phyloP scores from a whole-genome alignment of 1,139 yeast genomes.

The Candida tetrigidarum region DNA sequence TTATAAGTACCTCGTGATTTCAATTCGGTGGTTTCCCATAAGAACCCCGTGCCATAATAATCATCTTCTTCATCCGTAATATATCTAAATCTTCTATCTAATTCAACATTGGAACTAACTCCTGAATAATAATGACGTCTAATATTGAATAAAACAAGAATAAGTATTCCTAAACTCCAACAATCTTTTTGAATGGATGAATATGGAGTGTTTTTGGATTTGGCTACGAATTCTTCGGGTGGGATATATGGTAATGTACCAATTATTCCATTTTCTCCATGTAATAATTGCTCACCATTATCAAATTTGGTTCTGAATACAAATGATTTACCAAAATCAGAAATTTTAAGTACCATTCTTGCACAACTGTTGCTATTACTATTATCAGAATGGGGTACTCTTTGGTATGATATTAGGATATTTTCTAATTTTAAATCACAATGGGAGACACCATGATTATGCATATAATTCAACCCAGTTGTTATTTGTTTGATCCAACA shows the following conservation, averaged over 20 bases:
- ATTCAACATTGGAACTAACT: constrained; percentile 13
- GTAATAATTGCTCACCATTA: constrained; percentile 53
- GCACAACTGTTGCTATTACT: constrained; percentile 6
- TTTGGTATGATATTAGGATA: constrained; percentile 39
- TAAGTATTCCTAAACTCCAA: constrained; percentile 70
- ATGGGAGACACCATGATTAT: constrained; percentile 75
- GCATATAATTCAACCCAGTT: constrained; percentile 68
- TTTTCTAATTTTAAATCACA: constrained; percentile 77
- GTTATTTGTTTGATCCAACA: constrained; percentile 72
- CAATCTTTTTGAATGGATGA: constrained; percentile 67
- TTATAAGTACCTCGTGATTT: constrained; percentile 25
- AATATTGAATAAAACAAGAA: constrained; percentile 34
- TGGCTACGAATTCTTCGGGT: constrained; percentile 59
- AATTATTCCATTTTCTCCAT: constrained; percentile 56
- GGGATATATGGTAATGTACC: constrained; percentile 83
- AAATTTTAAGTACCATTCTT: constrained; percentile 55
- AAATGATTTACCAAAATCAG: constrained; percentile 79
- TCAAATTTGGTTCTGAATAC: constrained; percentile 76
- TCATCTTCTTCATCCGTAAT: constrained; percentile 14
- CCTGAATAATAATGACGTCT: constrained; percentile 31
- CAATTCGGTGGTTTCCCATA: constrained; percentile 38
- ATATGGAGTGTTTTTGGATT: constrained; percentile 35
- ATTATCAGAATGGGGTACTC: constrained; percentile 22
- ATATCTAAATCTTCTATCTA: constrained; percentile 11
- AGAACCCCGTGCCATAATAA: constrained; percentile 20